Percentiles rank a stretch among this genome's conserved stretches.
Conservation (phyloP, 2,329 filamentous ascomycete genomes). For the Fusarium mundagurra region DNA sequence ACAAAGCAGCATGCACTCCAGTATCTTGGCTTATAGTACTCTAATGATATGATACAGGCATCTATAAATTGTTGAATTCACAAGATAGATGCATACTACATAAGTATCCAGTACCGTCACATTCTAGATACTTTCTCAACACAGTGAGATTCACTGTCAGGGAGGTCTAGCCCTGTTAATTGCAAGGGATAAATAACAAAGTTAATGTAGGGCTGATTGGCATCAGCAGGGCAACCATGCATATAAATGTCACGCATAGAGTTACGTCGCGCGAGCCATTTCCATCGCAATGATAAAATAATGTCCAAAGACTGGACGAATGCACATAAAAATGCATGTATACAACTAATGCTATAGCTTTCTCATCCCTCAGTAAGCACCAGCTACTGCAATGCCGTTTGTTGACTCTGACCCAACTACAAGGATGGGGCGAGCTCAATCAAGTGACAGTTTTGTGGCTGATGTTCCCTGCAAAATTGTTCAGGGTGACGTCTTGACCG, state of each 20-base stretch:
- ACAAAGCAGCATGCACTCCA: background rate
- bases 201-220: background rate
- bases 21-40: background rate
- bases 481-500: slow-evolving; percentile 14
- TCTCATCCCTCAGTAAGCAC: background rate
- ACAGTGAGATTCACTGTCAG: background rate
- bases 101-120: background rate
- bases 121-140: background rate
- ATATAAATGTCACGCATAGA: background rate
- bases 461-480: slow-evolving; percentile 8
- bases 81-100: background rate
- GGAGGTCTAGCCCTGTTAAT: background rate
- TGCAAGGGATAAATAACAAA: background rate
- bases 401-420: background rate
- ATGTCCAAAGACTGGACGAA: background rate
- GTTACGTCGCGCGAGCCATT: background rate
- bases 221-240: background rate
- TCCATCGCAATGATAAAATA: background rate
- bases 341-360: background rate
- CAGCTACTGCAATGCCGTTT: background rate
- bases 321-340: background rate
- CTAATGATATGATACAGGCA: background rate
- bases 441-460: slow-evolving; percentile 30
- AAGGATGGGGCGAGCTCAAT: slow-evolving; percentile 11
- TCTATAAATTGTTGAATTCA: background rate